Base-by-base conservation (phyloP, 2,329 filamentous ascomycete genomes). In the Exophiala calicioides region DNA sequence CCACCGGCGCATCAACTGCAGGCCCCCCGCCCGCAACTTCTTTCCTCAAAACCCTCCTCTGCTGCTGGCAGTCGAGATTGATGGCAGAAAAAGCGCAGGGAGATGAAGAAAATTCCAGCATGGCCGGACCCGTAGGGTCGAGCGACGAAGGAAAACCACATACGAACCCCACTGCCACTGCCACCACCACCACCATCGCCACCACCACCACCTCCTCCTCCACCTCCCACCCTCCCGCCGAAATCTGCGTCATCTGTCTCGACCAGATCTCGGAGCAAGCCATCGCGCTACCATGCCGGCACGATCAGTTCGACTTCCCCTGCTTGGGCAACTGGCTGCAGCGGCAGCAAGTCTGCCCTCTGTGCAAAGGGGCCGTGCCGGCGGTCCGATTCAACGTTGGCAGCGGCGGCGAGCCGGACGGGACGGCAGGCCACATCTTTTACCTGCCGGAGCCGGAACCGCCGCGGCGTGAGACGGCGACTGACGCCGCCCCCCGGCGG, bases 261-360 rank as follows among this genome's bases (percentile, higher is more conserved):
- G 86, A 91, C 46, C 62, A 71, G 42, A 75, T 95, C 60, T 80
- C 81, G 7, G 87, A 93, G 59, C 70, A 80, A 41, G 89, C 86
- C 53, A 74, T 84, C 39, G 80, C 87, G 5, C 71, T 78, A 15
- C 90, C 90, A 5, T 97, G 90, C 72, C 77, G 80, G 31, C 90
- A 97, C 71, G 70, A 74, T 47, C 81, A 83, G 57, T 95, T 94
- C 64, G 90, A 96, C 72, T 94, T 90, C 62, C 66, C 88, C 9
- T 97, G 90, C 65, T 78, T 95, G 4, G 69, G 84, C 16, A 90
- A 78, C 67, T 96, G 91, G 90, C 73, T 95, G 4, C 78, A 89
- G 57, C 75, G 86, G 54, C 79, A 80, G 7, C 74, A 83, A 1
- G 78, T 74, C 36, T 96, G 90, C 61, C 90, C 91, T 13, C 74